Evolutionary conservation across 169 alveolate species (phyloP), one percentile per base, ranked within the genome.

Genomic region (Eimeria sp.): DNA sequence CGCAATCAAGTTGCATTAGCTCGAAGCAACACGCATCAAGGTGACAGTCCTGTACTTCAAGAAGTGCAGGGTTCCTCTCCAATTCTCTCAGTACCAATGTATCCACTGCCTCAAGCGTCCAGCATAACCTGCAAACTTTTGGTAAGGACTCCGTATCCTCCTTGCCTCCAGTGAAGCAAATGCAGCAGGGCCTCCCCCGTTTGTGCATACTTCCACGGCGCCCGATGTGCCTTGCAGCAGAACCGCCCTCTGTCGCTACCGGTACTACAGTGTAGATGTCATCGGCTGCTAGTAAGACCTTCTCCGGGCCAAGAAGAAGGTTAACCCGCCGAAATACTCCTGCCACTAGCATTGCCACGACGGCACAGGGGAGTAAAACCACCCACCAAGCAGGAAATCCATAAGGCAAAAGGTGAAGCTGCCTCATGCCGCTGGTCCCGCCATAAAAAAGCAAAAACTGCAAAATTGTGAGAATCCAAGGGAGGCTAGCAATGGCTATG

Each of bases 331-430:
- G 78, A 34, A 58, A 86, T 27, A 86, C 14, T 67, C 58, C 92
- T 16, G 92, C 75, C 92, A 86, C 58, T 5, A 86, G 92, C 78
- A 86, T 11, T 22, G 75, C 70, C 47, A 43, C 43, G 47, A 47
- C 49, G 25, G 40, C 70, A 18, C 92, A 86, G 20, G 78, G 92
- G 13, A 86, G 27, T 34, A 86, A 80, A 40, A 86, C 78, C 18
- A 86, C 80, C 92, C 92, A 86, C 92, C 92, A 86, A 16, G 92
- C 92, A 16, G 78, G 92, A 70, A 86, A 86, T 10, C 80, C 51
- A 47, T 86, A 86, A 11, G 92, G 92, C 92, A 86, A 7, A n/a
- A 86, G 58, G 54, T 47, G 92, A 14, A 86, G 92, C 45, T 86
- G 78, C 51, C 58, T 34, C 92, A 86, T 40, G 67, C 49, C 78